phyloP scores from a whole-genome alignment of 2,329 filamentous ascomycete species.

The Onygena corvina region DNA sequence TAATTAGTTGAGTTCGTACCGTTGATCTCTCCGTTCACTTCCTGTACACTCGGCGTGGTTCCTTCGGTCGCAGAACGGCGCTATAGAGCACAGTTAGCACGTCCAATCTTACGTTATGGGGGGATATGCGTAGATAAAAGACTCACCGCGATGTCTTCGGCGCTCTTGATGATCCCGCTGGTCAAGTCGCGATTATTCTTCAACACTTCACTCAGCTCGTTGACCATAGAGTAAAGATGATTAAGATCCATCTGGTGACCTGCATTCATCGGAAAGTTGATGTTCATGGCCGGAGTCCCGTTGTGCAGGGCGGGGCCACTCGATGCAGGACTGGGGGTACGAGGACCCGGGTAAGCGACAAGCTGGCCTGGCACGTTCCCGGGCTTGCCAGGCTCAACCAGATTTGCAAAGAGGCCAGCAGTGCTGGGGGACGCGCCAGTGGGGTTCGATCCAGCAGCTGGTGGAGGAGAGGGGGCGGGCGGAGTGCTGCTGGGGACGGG shows the following conservation, averaged over 20 bases:
- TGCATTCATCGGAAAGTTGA: conserved; percentile 34
- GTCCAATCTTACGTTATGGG: background rate
- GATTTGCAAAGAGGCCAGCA: conserved; percentile 24
- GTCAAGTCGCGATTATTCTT: conserved; percentile 41
- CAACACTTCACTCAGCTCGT: conserved; percentile 39
- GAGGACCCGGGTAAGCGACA: conserved; percentile 18
- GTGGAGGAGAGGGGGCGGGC: conserved; percentile 1
- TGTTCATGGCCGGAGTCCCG: conserved; percentile 20
- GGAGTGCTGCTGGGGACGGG: background rate
- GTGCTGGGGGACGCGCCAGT: conserved; percentile 16
- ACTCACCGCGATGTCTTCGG: conserved; percentile 39
- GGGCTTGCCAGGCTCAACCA: conserved; percentile 26
- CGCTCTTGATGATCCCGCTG: conserved; percentile 37
- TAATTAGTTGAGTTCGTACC: conserved; percentile 21
- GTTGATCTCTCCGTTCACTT: conserved; percentile 34
- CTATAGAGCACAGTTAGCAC: conserved; percentile 20
- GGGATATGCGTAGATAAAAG: background rate
- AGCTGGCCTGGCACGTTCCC: conserved; percentile 16
- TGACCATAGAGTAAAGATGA: conserved; percentile 39
- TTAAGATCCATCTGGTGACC: conserved; percentile 43
- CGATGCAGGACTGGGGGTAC: conserved; percentile 26
- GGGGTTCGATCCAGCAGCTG: conserved; percentile 12
- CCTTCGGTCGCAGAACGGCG: conserved; percentile 34
- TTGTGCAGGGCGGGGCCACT: conserved; percentile 18
- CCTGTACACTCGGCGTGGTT: conserved; percentile 29